These are phyloP conservation scores for Auriscalpium vulgare DNA, from an alignment of 768 basidiomycete genomes.

Conservation along the genomic window DNA sequence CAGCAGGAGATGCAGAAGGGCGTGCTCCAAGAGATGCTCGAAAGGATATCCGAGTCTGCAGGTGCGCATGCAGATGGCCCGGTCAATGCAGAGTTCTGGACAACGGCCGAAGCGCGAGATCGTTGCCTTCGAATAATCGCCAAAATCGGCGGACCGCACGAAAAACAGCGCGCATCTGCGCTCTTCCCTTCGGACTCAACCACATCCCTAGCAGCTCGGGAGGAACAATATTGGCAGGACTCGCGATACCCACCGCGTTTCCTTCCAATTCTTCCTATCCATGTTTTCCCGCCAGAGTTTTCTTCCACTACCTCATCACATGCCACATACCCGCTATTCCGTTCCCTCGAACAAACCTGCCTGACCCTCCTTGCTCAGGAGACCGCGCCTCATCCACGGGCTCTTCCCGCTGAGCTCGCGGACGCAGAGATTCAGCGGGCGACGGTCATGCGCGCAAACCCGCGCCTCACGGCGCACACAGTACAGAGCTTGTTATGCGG, in stretches of 20 bases:
- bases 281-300: slow-evolving; percentile 30
- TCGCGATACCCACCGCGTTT: slow-evolving; percentile 51
- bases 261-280: slow-evolving; percentile 53
- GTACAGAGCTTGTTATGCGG: slow-evolving; percentile 67
- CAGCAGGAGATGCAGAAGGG: slow-evolving; percentile 65
- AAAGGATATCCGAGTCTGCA: slow-evolving; percentile 28
- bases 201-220: not conserved
- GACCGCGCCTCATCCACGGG: slow-evolving; percentile 16
- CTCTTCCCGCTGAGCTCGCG: not conserved
- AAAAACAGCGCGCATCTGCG: slow-evolving; percentile 55
- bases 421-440: slow-evolving; percentile 43
- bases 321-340: slow-evolving; percentile 3
- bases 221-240: slow-evolving; percentile 48
- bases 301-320: not conserved
- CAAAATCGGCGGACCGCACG: slow-evolving; percentile 70
- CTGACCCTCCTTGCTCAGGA: slow-evolving; percentile 44
- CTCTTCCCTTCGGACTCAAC: slow-evolving; percentile 36
- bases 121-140: slow-evolving; percentile 69
- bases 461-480: slow-evolving; percentile 68
- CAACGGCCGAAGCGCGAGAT: slow-evolving; percentile 66
- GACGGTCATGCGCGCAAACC: slow-evolving; percentile 43
- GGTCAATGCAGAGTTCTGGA: slow-evolving; percentile 59
- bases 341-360: slow-evolving; percentile 27
- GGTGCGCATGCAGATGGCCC: not conserved
- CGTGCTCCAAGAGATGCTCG: slow-evolving; percentile 54